Evolutionary conservation across 768 basidiomycete species (phyloP), one percentile per base, ranked within the genome.

Genomic region (Leccinum imitatum): DNA sequence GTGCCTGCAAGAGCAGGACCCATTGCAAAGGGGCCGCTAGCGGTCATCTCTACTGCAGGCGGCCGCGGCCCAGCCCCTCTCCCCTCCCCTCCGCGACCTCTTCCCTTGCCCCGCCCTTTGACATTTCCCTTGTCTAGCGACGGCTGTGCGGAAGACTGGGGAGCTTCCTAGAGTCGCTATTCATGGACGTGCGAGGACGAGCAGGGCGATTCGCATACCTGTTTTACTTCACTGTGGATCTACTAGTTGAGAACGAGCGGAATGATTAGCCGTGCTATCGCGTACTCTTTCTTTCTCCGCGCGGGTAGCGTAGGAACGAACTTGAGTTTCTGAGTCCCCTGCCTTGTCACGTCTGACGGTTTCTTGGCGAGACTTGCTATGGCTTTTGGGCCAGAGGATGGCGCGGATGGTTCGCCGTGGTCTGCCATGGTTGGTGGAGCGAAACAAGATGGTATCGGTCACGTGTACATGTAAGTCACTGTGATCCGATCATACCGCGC

Each of bases 1-100:
- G 77, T 80, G 31, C 88, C 87, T 9, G 82, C 82, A 64, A 90
- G 79, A 23, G 89, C 80, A 35, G 91, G 91, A 21, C 91, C 91
- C 85, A 93, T 87, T 19, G 91, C 90, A 66, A 93, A 93, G 14
- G 91, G 91, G 4, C 91, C 91, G 67, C 89, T 91, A 1, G 91
- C 91, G 17, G 84, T 87, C 91, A 93, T 91, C 75, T 90, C 87
- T 7, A 77, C 77, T 2, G 82, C 73, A 51, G 86, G 76, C 0
- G 81, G 82, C 27, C 75, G 69, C 15, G 78, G 83, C 63, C 74
- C 67, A 0, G 74, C 65, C 4, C 77, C 82, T 47, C 81, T 83
- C 35, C 82, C 74, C 51, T 84, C 85, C 11, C 81, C 73, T n/a
- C 84, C 83, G 56, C 82, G 70, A 7, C 86, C 84, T 41, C 79